These are phyloP conservation scores for Paraphaeosphaeria minitans DNA, from an alignment of 2,329 filamentous ascomycete genomes.

Conservation along the genomic window DNA sequence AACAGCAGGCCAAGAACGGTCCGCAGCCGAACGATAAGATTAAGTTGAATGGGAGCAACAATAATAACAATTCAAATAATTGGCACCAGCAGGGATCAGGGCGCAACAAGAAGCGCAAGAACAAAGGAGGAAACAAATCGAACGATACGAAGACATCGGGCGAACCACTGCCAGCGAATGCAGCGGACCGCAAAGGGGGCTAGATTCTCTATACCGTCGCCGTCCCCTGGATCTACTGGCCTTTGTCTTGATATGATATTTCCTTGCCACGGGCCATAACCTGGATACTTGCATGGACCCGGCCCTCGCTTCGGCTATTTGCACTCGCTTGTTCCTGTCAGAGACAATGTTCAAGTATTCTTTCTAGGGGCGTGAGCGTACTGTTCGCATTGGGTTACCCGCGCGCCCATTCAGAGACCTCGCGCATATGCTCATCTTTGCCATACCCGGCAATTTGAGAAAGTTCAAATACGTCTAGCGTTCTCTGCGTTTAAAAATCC, in stretches of 20 bases:
- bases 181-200: conserved; percentile 54
- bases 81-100: conserved; percentile 27
- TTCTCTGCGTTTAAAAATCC: not conserved
- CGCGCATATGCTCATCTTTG: not conserved
- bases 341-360: not conserved
- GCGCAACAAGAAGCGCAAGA: conserved; percentile 35
- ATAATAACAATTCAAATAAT: conserved; percentile 18
- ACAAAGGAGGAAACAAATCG: conserved; percentile 29
- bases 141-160: conserved; percentile 41
- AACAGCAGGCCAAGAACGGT: conserved; percentile 17
- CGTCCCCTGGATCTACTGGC: conserved; percentile 13
- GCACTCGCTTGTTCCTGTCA: not conserved
- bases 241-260: not conserved
- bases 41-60: conserved; percentile 28
- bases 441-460: not conserved
- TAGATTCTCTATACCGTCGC: conserved; percentile 22
- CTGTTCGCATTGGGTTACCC: not conserved
- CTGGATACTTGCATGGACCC: not conserved
- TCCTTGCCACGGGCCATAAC: not conserved
- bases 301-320: not conserved
- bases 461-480: not conserved
- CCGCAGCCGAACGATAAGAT: conserved; percentile 20
- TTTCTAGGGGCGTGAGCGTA: not conserved
- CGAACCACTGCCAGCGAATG: conserved; percentile 51
- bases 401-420: not conserved